These are phyloP conservation scores for Didymella segeticola DNA, from an alignment of 2,329 filamentous ascomycete species.

Conservation along the genomic window DNA sequence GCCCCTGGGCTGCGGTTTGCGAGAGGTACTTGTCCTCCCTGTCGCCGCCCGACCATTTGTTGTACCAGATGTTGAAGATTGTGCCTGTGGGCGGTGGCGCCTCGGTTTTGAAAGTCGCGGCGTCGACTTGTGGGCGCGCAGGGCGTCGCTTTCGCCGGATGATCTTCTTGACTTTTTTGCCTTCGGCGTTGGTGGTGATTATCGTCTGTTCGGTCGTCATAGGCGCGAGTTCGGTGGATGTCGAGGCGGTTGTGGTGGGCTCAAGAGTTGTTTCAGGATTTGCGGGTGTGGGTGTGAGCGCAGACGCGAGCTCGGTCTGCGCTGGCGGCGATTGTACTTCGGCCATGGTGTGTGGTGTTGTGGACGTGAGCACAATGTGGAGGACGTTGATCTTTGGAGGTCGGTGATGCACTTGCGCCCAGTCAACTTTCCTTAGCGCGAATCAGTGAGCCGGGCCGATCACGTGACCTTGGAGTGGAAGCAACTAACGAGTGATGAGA, in stretches of 20 bases:
- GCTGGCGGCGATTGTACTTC: constrained; percentile 39
- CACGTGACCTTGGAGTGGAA: too few relatives aligned
- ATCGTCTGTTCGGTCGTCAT: constrained; percentile 38
- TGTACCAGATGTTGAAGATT: constrained; percentile 99
- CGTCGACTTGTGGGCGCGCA: constrained; percentile 88
- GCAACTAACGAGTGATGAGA: too few relatives aligned
- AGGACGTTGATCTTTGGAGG: not conserved
- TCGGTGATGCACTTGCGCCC: constrained; percentile 9
- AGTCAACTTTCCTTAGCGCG: constrained; percentile 15
- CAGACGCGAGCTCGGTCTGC: constrained; percentile 28
- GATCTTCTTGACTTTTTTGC: constrained; percentile 85
- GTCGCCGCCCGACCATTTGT: constrained; percentile 97
- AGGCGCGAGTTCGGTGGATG: constrained; percentile 34
- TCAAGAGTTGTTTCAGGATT: constrained; percentile 17
- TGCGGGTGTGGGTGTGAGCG: constrained; percentile 11
- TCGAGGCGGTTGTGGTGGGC: constrained; percentile 31
- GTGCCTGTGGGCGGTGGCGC: constrained; percentile 91
- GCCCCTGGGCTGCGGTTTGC: constrained; percentile 79
- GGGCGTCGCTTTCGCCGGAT: constrained; percentile 89
- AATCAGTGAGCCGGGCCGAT: not conserved
- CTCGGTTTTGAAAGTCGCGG: constrained; percentile 80
- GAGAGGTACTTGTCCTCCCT: constrained; percentile 89
- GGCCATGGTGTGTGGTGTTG: constrained; percentile 32
- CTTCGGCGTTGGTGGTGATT: constrained; percentile 50
- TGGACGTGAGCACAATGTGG: not conserved